A percentile compares a stretch with the other conserved stretches of the same genome.
These are phyloP conservation scores for Syzygium aqueum DNA, from an alignment of 345 rosid species.

Conservation along the genomic window DNA sequence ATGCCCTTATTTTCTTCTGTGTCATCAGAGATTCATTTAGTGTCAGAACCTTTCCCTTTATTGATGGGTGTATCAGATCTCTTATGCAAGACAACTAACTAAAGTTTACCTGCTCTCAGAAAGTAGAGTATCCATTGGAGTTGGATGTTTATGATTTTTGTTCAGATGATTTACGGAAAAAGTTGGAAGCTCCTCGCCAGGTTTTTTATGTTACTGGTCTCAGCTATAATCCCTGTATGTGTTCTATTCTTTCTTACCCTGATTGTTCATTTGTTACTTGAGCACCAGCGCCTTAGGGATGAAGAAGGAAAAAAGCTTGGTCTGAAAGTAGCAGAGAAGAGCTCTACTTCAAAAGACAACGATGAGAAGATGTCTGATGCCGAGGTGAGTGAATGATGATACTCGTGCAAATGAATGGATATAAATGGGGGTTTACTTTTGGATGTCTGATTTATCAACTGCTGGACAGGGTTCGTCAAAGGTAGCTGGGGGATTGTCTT, in stretches of 20 bases:
- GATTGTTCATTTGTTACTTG: background rate
- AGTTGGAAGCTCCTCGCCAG: constrained; percentile 83
- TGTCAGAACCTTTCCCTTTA: background rate
- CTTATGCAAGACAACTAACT: background rate
- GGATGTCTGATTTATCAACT: background rate
- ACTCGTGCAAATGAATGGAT: background rate
- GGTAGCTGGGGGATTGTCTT: constrained; percentile 54
- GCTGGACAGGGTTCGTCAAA: constrained; percentile 57
- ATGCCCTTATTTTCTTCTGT: background rate
- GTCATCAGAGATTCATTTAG: background rate
- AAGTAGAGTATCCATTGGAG: constrained; percentile 96
- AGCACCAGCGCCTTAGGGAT: constrained; percentile 62
- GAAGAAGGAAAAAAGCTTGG: constrained; percentile 88
- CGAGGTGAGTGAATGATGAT: constrained; percentile 37
- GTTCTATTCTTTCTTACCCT: background rate
- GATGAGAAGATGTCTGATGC: constrained; percentile 75
- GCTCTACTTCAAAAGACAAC: constrained; percentile 40
- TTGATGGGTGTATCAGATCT: background rate
- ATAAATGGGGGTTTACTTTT: background rate
- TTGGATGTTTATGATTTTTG: constrained; percentile 88
- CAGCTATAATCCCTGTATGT: background rate
- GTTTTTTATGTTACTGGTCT: constrained; percentile 8
- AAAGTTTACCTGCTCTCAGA: constrained; percentile 25
- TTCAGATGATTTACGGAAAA: constrained; percentile 72
- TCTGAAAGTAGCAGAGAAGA: constrained; percentile 42